Base-by-base conservation (phyloP, 805 yeast species). In the Barnettozyma californica region DNA sequence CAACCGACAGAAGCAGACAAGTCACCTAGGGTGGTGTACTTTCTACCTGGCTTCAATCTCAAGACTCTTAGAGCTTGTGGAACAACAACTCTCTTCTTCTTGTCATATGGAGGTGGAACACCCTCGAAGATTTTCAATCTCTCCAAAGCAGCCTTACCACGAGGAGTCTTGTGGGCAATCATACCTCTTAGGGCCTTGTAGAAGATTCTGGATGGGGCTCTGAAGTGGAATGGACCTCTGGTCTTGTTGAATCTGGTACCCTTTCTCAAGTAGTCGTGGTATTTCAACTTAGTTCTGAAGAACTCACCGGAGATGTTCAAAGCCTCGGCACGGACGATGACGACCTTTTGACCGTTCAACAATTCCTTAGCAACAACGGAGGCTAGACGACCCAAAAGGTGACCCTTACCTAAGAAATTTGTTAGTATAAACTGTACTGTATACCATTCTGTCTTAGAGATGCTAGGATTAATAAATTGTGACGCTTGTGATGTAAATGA, bases 221-320 rank as follows among this genome's bases (percentile, higher is more conserved):
- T 94, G 96, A 94, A 94, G 77, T 94, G 99, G 97, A 92, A 94
- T 71, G 98, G 98, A 81, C 99, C 99, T 76, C 90, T 86, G 70
- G 82, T 85, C 81, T 90, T 90, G 96, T 94, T 94, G 91, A 76
- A 94, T 80, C 96, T 87, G 73, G 99, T 91, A 68, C 95, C 87
- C 85, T 94, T 94, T 85, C 99, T 91, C 78, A 94, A 86, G 90
- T 91, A 94, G 75, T 95, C 99, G 78, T 91, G 97, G 94, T 90
- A 94, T 87, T 94, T 94, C 78, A 92, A 86, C 81, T 94, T 94
- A 86, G 92, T 89, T 83, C 99, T 91, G 97, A 94, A 94, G 76
- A 94, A 91, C 81, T 94, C 98, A 76, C 99, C 99, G 69, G 97
- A 89, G 75, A 94, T 89, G 94, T 94, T 94, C 75, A 94, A 83